A percentile compares a stretch with the other conserved stretches of the same genome.
Evolutionary conservation across 352 stramenopile genomes (phyloP).

Genomic region (Globisporangium mamillatum): DNA sequence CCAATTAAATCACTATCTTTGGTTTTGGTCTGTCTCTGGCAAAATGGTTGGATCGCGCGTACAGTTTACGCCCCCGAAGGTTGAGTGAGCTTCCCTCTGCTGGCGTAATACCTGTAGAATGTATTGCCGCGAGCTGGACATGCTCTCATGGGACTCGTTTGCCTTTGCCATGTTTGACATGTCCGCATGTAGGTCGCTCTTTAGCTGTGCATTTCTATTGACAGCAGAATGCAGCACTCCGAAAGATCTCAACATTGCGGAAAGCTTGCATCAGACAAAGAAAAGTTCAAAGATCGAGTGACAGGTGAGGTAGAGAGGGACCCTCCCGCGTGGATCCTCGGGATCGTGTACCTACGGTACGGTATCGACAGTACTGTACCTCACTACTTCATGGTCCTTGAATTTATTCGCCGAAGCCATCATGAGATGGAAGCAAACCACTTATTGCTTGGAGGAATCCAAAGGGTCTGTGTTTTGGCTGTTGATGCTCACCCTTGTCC

Average conservation of each 20-base stretch:
- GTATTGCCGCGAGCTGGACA: background rate
- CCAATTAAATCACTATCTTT: background rate
- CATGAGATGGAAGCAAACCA: background rate
- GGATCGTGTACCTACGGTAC: background rate
- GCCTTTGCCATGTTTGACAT: background rate
- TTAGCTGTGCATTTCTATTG: background rate
- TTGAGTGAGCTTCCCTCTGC: conserved; percentile 8
- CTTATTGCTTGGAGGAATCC: background rate
- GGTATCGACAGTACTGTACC: background rate
- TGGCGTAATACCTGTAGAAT: conserved; percentile 4
- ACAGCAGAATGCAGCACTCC: background rate
- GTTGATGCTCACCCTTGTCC: background rate
- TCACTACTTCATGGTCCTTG: background rate
- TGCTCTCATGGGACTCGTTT: background rate
- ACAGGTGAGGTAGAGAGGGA: background rate
- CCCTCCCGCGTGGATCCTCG: background rate
- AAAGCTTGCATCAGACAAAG: background rate
- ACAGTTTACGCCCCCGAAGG: conserved; percentile 10
- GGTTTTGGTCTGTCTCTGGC: conserved; percentile 5
- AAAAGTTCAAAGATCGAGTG: conserved; percentile 2
- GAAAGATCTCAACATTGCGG: background rate
- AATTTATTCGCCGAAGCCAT: background rate
- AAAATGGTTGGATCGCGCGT: conserved; percentile 3
- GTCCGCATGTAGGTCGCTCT: background rate
- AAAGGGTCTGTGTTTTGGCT: background rate